Conservation (phyloP, 2,329 filamentous ascomycete genomes). For the Thelonectria discophora region DNA sequence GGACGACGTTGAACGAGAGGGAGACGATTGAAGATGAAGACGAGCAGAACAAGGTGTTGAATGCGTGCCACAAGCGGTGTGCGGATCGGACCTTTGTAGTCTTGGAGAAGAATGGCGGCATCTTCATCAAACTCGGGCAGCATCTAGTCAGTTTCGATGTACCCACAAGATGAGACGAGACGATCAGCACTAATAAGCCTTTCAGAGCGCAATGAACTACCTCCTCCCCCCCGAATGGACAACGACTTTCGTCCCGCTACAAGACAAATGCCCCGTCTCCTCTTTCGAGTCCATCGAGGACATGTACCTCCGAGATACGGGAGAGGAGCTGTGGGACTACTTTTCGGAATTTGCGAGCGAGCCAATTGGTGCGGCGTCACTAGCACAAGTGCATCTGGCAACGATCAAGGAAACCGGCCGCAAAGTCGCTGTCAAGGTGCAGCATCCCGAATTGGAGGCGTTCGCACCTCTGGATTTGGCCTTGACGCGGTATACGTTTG, state of each 20-base stretch:
- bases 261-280: constrained; percentile 94
- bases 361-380: constrained; percentile 90
- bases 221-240: constrained; percentile 92
- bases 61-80: constrained; percentile 90
- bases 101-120: constrained; percentile 94
- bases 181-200: constrained; percentile 36
- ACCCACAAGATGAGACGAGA: background rate
- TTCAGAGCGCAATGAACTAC: constrained; percentile 92
- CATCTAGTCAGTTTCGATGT: constrained; percentile 69
- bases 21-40: constrained; percentile 69
- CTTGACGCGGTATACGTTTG: constrained; percentile 88
- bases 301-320: constrained; percentile 89
- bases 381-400: constrained; percentile 94
- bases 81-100: constrained; percentile 86
- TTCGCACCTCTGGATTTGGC: constrained; percentile 90
- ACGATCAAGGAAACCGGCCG: constrained; percentile 82
- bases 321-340: constrained; percentile 77
- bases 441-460: constrained; percentile 88
- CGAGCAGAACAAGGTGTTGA: constrained; percentile 74
- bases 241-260: constrained; percentile 91
- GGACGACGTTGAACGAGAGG: constrained; percentile 78
- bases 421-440: constrained; percentile 94
- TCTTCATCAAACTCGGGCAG: constrained; percentile 98
- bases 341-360: constrained; percentile 84
- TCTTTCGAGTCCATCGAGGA: constrained; percentile 84